Evolutionary conservation across 1,139 yeast genomes (phyloP).

Genomic region (Candida glucosophila): DNA sequence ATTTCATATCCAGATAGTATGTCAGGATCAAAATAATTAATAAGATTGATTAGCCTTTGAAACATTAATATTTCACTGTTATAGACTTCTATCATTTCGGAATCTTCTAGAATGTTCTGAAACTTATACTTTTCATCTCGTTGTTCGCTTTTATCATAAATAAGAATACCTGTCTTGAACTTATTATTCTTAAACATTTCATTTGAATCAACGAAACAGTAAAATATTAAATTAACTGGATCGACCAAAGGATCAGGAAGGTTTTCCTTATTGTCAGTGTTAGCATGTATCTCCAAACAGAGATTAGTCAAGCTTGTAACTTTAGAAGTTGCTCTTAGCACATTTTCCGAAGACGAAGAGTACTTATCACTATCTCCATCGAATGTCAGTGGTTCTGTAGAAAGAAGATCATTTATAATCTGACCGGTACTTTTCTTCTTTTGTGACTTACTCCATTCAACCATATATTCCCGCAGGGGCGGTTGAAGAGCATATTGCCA

Average conservation of each 20-base stretch:
- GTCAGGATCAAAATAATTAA: conserved; percentile 73
- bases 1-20: conserved; percentile 80
- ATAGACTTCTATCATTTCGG: conserved; percentile 20
- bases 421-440: no score
- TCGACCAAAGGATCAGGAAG: conserved; percentile 65
- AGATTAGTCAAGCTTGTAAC: conserved; percentile 54
- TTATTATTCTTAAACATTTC: conserved; percentile 13
- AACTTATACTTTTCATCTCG: conserved; percentile 1
- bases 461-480: no score
- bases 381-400: no score
- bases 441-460: no score
- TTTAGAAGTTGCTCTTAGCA: no score
- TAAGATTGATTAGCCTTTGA: conserved; percentile 43
- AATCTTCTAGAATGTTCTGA: neutral
- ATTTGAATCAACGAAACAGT: conserved; percentile 50
- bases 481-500: no score
- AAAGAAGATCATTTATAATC: no score
- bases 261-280: conserved; percentile 34
- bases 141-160: conserved; percentile 6
- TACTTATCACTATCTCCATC: no score
- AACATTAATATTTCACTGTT: conserved; percentile 51
- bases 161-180: conserved; percentile 10
- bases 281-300: conserved; percentile 59
- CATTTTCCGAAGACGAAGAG: no score
- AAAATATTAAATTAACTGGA: conserved; percentile 49